These are phyloP conservation scores for Zygnema circumcarinatum DNA, from an alignment of 139 green algal species.

Conservation along the genomic window DNA sequence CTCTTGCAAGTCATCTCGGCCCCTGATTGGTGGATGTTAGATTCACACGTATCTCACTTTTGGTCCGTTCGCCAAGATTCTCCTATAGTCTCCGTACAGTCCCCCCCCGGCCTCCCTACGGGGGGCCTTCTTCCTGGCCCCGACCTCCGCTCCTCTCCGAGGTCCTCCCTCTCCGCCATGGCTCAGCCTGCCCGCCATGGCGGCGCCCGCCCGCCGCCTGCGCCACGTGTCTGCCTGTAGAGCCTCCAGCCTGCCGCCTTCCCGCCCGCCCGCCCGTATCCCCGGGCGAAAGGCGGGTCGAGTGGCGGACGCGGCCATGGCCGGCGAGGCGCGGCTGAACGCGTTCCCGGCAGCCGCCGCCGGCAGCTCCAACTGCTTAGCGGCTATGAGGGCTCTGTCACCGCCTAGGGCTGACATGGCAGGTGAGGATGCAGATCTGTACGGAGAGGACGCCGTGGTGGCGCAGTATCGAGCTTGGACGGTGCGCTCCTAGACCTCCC, in stretches of 20 bases:
- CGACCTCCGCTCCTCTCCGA: neutral
- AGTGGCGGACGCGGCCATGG: no score
- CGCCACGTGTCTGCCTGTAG: neutral
- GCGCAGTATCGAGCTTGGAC: conserved; percentile 36
- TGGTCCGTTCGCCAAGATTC: no score
- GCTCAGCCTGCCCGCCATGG: neutral
- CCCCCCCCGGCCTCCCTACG: no score
- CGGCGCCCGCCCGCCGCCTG: no score
- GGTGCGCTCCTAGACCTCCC: neutral
- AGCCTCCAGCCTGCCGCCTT: neutral
- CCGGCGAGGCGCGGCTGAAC: no score
- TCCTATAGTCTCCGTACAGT: no score
- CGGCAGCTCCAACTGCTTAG: neutral
- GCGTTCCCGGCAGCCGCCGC: neutral
- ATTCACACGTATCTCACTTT: no score
- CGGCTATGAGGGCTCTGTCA: conserved; percentile 11
- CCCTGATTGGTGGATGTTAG: no score
- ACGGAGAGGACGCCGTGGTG: conserved; percentile 24
- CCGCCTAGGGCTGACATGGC: neutral
- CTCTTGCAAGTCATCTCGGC: no score
- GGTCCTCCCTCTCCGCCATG: neutral
- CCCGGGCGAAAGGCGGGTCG: no score
- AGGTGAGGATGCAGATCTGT: neutral
- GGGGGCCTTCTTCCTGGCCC: no score
- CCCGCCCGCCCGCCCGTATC: no score